Evolutionary conservation across 148 eudicot species (phyloP).

Genomic region (Salicornia ramosissima): DNA sequence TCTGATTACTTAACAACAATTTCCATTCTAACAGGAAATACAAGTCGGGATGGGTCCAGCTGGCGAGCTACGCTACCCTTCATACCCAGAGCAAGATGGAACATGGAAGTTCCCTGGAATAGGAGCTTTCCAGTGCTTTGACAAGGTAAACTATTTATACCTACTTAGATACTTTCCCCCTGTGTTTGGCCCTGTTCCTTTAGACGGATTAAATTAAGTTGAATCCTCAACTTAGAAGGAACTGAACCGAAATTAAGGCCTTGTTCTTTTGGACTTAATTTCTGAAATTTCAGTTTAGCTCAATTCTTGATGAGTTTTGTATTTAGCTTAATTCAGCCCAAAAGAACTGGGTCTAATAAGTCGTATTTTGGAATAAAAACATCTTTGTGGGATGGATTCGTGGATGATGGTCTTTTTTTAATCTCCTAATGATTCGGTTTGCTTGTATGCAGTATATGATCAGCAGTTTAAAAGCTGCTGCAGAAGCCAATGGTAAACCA

Average conservation of each 20-base stretch:
- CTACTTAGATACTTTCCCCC: background rate
- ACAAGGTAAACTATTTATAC: constrained; percentile 51
- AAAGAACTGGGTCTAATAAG: too few relatives aligned
- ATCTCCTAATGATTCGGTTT: background rate
- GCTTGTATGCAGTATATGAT: constrained; percentile 65
- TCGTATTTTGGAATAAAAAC: too few relatives aligned
- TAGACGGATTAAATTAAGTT: too few relatives aligned
- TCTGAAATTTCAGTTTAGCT: too few relatives aligned
- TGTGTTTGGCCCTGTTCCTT: background rate
- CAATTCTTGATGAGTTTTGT: too few relatives aligned
- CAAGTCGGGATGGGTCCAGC: constrained; percentile 99
- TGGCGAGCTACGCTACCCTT: constrained; percentile 97
- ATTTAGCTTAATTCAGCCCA: too few relatives aligned
- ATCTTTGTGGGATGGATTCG: too few relatives aligned
- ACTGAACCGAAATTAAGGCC: too few relatives aligned
- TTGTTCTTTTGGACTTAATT: too few relatives aligned
- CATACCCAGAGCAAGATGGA: constrained; percentile 90
- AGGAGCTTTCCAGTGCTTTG: constrained; percentile 95
- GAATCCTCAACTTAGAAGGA: too few relatives aligned
- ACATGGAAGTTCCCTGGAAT: constrained; percentile 95
- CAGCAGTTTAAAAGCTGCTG: constrained; percentile 74
- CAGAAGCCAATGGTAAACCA: constrained; percentile 78
- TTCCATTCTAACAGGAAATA: constrained; percentile 53
- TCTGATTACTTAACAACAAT: background rate
- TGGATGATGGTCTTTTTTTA: background rate